Evolutionary conservation across 176 grass and related monocot species (phyloP).

Genomic region (Bonia amplexicaulis): DNA sequence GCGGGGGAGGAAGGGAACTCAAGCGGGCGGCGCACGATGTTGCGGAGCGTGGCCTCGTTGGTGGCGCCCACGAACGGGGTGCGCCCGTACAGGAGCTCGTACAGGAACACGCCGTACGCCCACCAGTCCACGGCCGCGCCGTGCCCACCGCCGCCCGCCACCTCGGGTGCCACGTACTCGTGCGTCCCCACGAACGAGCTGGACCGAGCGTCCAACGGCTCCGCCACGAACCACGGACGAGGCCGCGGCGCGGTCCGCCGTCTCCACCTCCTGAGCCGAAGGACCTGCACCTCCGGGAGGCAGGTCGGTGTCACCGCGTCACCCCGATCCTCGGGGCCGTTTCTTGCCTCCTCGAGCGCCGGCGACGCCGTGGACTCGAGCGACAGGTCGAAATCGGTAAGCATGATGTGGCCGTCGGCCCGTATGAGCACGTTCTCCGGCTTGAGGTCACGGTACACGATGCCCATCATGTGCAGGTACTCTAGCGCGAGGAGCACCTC

Average conservation of each 20-base stretch:
- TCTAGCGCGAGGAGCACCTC: slow-evolving; percentile 90
- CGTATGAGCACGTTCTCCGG: slow-evolving; percentile 96
- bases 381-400: slow-evolving; percentile 98
- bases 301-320: slow-evolving; percentile 30
- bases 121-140: slow-evolving; percentile 95
- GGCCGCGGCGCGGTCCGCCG: background rate
- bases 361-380: slow-evolving; percentile 82
- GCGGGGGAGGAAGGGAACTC: slow-evolving; percentile 22
- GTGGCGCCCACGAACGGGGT: slow-evolving; percentile 71
- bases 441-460: slow-evolving; percentile 99
- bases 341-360: slow-evolving; percentile 39
- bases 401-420: slow-evolving; percentile 95
- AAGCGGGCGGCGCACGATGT: slow-evolving; percentile 66
- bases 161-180: slow-evolving; percentile 92
- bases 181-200: slow-evolving; percentile 90
- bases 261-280: slow-evolving; percentile 31
- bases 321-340: background rate
- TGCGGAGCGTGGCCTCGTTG: slow-evolving; percentile 70
- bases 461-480: slow-evolving; percentile 97
- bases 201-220: slow-evolving; percentile 72
- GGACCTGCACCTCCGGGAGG: slow-evolving; percentile 52
- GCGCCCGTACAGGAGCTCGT: slow-evolving; percentile 76
- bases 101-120: slow-evolving; percentile 90
- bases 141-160: slow-evolving; percentile 69
- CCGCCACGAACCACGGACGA: slow-evolving; percentile 61